Conservation (phyloP, 2,329 filamentous ascomycete genomes). For the Penicillium sp. region DNA sequence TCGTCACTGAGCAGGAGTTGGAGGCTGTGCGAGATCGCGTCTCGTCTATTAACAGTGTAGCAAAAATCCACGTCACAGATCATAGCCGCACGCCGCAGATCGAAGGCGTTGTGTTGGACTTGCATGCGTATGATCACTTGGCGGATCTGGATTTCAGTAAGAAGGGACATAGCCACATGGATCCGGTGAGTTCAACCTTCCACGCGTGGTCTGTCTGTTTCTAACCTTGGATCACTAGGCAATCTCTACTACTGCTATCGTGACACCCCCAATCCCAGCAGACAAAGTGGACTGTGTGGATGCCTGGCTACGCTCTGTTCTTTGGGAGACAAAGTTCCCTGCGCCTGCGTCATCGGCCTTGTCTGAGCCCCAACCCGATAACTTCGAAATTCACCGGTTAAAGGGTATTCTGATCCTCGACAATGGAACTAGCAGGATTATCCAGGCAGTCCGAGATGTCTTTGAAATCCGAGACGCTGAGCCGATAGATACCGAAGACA, state of each 20-base stretch:
- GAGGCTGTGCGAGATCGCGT: slow-evolving; percentile 70
- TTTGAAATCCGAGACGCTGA: slow-evolving; percentile 80
- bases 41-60: slow-evolving; percentile 83
- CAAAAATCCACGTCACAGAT: slow-evolving; percentile 78
- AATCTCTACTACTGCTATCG: slow-evolving; percentile 79
- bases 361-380: slow-evolving; percentile 25
- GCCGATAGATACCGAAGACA: slow-evolving; percentile 22
- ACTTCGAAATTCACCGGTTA: slow-evolving; percentile 81
- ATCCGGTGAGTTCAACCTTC: slow-evolving; percentile 63
- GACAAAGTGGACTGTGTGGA: slow-evolving; percentile 68
- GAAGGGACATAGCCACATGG: slow-evolving; percentile 87
- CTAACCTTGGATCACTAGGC: slow-evolving; percentile 52
- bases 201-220: neutral
- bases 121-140: slow-evolving; percentile 90
- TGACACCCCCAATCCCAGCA: slow-evolving; percentile 60
- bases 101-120: slow-evolving; percentile 82
- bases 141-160: slow-evolving; percentile 68
- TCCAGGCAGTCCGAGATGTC: slow-evolving; percentile 90
- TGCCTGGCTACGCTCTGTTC: slow-evolving; percentile 74
- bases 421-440: slow-evolving; percentile 67
- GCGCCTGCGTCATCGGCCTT: slow-evolving; percentile 1
- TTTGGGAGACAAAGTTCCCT: slow-evolving; percentile 68
- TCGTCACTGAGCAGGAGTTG: slow-evolving; percentile 72
- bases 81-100: slow-evolving; percentile 78
- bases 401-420: slow-evolving; percentile 77